Evolutionary conservation across 805 yeast genomes (phyloP).

Genomic region (Hanseniaspora taiwanica): DNA sequence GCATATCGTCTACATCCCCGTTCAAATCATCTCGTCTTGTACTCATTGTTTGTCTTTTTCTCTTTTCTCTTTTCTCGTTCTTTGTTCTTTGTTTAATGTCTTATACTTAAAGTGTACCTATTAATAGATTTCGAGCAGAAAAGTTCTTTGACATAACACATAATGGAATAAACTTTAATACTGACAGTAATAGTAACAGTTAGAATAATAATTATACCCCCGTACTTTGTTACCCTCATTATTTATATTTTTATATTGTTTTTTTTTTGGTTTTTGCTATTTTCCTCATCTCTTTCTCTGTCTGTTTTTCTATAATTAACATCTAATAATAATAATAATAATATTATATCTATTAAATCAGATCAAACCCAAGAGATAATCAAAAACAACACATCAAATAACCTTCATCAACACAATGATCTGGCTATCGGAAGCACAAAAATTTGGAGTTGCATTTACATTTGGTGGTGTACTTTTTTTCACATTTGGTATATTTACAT

Average conservation of each 20-base stretch:
- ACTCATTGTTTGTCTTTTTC: not conserved
- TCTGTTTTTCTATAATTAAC: no score
- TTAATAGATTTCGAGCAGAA: no score
- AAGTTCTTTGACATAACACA: no score
- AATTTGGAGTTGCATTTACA: constrained; percentile 86
- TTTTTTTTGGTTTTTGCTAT: no score
- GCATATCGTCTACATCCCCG: not conserved
- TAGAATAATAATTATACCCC: no score
- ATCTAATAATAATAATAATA: no score
- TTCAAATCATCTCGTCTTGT: not conserved
- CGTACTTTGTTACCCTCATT: no score
- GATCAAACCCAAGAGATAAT: not conserved
- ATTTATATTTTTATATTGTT: no score
- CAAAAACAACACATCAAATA: not conserved
- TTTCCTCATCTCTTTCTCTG: no score
- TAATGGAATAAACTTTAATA: no score
- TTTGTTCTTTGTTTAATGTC: not conserved
- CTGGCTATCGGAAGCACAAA: constrained; percentile 71
- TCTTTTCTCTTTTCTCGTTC: not conserved
- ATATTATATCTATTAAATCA: not conserved
- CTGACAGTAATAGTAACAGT: no score
- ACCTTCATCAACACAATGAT: constrained; percentile 25
- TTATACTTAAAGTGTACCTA: no score
- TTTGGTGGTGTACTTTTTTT: constrained; percentile 71
- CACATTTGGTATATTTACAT: constrained; percentile 66